Evolutionary conservation across 306 rosid genomes (phyloP).

Genomic region (Vigna angularis): DNA sequence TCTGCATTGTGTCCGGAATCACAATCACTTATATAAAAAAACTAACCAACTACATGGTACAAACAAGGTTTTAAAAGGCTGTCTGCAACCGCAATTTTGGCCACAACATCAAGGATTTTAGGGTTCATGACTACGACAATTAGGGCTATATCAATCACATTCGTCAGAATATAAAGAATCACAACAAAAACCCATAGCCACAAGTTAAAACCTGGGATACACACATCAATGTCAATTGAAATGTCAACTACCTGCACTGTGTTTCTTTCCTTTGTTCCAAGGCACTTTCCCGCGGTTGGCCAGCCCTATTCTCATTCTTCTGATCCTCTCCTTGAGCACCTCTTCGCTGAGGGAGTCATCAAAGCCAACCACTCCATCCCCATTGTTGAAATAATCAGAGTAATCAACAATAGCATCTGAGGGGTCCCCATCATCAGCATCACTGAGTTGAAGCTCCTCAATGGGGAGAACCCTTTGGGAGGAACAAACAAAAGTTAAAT

Average conservation of each 20-base stretch:
- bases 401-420: constrained; percentile 40
- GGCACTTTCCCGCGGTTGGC: constrained; percentile 93
- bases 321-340: constrained; percentile 63
- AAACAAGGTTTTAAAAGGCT: not conserved
- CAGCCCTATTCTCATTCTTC: constrained; percentile 76
- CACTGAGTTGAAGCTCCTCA: constrained; percentile 47
- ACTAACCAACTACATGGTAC: constrained; percentile 18
- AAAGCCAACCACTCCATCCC: constrained; percentile 28
- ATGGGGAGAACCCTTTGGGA: constrained; percentile 46
- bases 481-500: constrained; percentile 41
- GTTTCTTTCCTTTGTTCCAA: constrained; percentile 96
- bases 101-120: not conserved
- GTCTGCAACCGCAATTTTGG: not conserved
- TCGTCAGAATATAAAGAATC: not conserved
- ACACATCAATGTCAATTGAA: not conserved
- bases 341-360: constrained; percentile 38
- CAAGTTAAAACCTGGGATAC: not conserved
- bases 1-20: constrained; percentile 54
- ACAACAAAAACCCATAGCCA: not conserved
- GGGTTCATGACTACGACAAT: not conserved
- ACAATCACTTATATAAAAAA: constrained; percentile 34
- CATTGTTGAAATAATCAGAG: constrained; percentile 38
- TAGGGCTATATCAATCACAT: not conserved
- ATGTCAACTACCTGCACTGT: constrained; percentile 61
- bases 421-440: constrained; percentile 35